Conservation (phyloP, 495 filamentous ascomycete genomes). For the Penicillium psychrofluorescens region DNA sequence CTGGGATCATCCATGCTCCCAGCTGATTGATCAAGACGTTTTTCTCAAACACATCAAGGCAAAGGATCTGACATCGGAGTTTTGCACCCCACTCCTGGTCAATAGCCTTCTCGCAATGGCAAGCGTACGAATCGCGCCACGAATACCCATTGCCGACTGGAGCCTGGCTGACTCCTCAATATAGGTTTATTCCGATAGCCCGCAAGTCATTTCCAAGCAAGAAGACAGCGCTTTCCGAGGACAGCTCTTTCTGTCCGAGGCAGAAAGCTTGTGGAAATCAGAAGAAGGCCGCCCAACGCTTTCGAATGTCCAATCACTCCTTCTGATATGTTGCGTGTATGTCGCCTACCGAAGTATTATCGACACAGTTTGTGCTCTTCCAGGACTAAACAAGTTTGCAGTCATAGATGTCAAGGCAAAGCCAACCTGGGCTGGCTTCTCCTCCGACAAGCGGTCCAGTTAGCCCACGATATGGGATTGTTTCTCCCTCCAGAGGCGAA, state of each 20-base stretch:
- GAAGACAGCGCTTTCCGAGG: slow-evolving; percentile 24
- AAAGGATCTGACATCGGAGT: slow-evolving; percentile 15
- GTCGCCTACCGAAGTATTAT: slow-evolving; percentile 5
- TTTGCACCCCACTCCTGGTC: slow-evolving; percentile 31
- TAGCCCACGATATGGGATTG: slow-evolving; percentile 27
- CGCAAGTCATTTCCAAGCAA: slow-evolving; percentile 32
- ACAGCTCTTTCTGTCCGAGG: slow-evolving; percentile 24
- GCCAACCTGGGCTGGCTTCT: slow-evolving; percentile 24
- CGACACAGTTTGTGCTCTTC: not conserved
- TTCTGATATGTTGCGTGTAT: slow-evolving; percentile 30
- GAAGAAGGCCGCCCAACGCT: slow-evolving; percentile 26
- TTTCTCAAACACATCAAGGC: slow-evolving; percentile 27
- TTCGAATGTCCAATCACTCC: slow-evolving; percentile 29
- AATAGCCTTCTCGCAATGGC: slow-evolving; percentile 35
- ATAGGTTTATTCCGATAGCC: slow-evolving; percentile 40
- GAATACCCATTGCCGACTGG: not conserved
- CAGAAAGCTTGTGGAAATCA: slow-evolving; percentile 26
- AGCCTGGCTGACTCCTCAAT: not conserved
- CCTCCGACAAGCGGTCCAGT: slow-evolving; percentile 26
- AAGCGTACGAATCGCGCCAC: slow-evolving; percentile 22
- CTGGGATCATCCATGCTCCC: slow-evolving; percentile 34
- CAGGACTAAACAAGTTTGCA: slow-evolving; percentile 13
- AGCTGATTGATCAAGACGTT: slow-evolving; percentile 26
- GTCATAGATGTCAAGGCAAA: slow-evolving; percentile 27
- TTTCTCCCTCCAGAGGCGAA: slow-evolving; percentile 11